Base-by-base conservation (phyloP, 768 basidiomycete genomes). In the Russula ochroleuca region DNA sequence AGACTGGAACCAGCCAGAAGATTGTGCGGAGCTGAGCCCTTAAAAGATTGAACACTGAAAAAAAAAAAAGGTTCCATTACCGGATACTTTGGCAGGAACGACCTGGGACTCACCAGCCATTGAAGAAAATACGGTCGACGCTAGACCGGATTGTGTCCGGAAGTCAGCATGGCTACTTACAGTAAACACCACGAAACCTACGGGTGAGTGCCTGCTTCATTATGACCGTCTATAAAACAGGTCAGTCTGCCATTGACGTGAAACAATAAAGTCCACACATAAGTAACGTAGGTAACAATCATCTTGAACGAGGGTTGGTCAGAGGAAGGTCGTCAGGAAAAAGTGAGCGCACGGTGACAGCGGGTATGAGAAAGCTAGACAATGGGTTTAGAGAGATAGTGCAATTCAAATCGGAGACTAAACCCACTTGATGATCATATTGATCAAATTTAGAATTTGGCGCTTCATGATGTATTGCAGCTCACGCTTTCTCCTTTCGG, bases 11-110 rank as follows among this genome's bases (percentile, higher is more conserved):
- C 52, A 69, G 45, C 62, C 45, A 72, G 53, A 72, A 72, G 17
- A 68, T 59, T n/a, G 23, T 35, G 62, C 68, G 69, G 49, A 72
- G 68, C 49, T 75, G 74, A 19, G 72, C 73, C 40, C 75, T 72
- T 52, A 80, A 61, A 50, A 78, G 68, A 57, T 78, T 77, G 64
- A 80, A 80, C 6, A 79, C 78, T 75, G 40, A n/a, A 23, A 51
- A 13, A n/a, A n/a, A n/a, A 2, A 47, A 17, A 28, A 28, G 4
- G 21, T 48, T 14, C 37, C 35, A 49, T 37, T 21, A 50, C 40
- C 33, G 23, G 5, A 21, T 10, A 40, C 25, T 15, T 3, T 31
- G 37, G 17, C 11, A 14, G 9, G 19, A 60, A 45, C 21, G n/a
- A 25, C 5, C 4, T 28, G 2, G 13, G 31, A 52, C 62, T 51